Percentiles rank a stretch among this genome's conserved stretches.
Evolutionary conservation across 2,329 filamentous ascomycete species (phyloP).

Genomic region (Fusarium bulbicola): DNA sequence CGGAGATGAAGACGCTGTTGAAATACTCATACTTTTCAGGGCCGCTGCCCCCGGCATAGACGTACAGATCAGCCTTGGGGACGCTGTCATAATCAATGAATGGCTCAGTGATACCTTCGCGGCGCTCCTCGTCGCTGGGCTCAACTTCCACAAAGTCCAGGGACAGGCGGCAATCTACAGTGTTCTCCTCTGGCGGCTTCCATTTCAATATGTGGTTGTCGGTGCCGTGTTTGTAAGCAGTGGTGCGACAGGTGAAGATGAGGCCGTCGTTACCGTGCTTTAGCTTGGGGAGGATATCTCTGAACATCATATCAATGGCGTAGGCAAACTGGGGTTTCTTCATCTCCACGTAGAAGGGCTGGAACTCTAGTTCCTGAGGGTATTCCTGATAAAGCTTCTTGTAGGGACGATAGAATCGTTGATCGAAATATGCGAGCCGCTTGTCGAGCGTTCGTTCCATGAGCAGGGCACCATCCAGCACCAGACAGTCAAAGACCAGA

Average conservation of each 20-base stretch:
- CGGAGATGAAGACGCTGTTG: conserved; percentile 72
- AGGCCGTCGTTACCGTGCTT: conserved; percentile 95
- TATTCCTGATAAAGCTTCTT: conserved; percentile 69
- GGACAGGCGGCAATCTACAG: conserved; percentile 86
- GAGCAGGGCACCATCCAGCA: conserved; percentile 78
- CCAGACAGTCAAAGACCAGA: conserved; percentile 92
- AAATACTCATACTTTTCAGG: conserved; percentile 70
- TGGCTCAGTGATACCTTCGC: conserved; percentile 69
- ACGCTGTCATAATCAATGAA: conserved; percentile 82
- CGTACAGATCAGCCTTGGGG: conserved; percentile 77
- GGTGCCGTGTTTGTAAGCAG: conserved; percentile 87
- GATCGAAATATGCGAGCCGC: conserved; percentile 85
- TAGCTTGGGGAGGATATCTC: conserved; percentile 81
- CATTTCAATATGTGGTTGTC: conserved; percentile 96
- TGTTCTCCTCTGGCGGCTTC: conserved; percentile 96
- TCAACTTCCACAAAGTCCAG: conserved; percentile 79
- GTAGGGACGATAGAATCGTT: conserved; percentile 78
- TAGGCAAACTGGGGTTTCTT: conserved; percentile 93
- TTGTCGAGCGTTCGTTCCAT: conserved; percentile 87
- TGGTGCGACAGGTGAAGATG: conserved; percentile 94
- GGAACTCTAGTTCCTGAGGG: conserved; percentile 73
- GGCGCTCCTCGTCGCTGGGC: conserved; percentile 72
- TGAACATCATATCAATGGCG: conserved; percentile 91
- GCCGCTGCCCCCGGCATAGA: conserved; percentile 69
- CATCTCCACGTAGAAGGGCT: conserved; percentile 84